phyloP scores from a whole-genome alignment of 257 asterid species.

The Capsicum baccatum region DNA sequence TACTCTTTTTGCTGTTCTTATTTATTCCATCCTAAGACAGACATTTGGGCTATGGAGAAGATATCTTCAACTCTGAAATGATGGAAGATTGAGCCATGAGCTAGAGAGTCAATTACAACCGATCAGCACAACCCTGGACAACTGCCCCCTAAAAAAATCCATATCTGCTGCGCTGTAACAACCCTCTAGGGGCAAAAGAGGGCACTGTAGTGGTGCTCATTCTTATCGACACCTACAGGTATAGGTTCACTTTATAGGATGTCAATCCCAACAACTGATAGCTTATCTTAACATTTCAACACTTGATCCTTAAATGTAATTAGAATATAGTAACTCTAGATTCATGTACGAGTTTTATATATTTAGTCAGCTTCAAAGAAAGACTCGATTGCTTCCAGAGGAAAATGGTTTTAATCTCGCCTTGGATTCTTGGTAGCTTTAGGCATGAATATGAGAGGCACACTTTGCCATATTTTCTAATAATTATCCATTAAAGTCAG shows the following conservation, averaged over 20 bases:
- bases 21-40: background rate
- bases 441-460: background rate
- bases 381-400: background rate
- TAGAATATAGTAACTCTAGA: background rate
- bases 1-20: background rate
- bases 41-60: background rate
- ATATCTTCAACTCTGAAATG: background rate
- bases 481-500: background rate
- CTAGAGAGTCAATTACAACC: background rate
- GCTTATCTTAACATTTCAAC: conserved; percentile 16
- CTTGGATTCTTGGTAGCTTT: background rate
- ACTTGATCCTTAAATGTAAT: background rate
- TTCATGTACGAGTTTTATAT: background rate
- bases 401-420: background rate
- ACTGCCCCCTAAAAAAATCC: background rate
- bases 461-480: background rate
- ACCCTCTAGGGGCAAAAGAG: background rate
- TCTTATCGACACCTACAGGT: background rate
- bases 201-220: conserved; percentile 6
- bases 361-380: background rate
- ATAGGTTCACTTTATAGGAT: background rate
- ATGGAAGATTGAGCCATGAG: too few relatives aligned
- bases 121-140: conserved; percentile 4
- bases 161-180: conserved; percentile 1
- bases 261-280: conserved; percentile 13